Conservation (phyloP, 306 rosid genomes). For the Senna tora region DNA sequence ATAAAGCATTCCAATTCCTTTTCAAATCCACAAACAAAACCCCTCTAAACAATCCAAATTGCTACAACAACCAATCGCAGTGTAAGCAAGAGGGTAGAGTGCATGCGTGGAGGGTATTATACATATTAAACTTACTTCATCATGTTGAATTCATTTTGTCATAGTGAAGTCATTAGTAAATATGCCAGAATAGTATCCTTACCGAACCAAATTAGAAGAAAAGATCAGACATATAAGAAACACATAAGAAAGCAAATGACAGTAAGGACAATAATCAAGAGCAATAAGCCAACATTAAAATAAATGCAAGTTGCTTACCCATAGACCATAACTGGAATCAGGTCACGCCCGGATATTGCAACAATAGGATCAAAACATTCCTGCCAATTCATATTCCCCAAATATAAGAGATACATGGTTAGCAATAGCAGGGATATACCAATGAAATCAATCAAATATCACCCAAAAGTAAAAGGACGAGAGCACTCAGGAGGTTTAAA, state of each 20-base stretch:
- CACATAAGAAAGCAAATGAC: background rate
- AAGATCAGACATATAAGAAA: slow-evolving; percentile 19
- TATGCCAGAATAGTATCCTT: background rate
- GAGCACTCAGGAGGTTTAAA: background rate
- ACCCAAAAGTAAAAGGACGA: background rate
- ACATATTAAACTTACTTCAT: slow-evolving; percentile 14
- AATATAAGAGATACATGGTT: slow-evolving; percentile 27
- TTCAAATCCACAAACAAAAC: no score
- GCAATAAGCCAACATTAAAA: slow-evolving; percentile 10
- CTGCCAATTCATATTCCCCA: slow-evolving; percentile 54
- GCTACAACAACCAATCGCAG: background rate
- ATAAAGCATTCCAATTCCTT: no score
- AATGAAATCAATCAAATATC: slow-evolving; percentile 22
- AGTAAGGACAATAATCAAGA: background rate
- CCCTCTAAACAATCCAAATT: no score
- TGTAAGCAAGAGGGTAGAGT: background rate
- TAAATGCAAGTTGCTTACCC: slow-evolving; percentile 64
- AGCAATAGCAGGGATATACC: background rate
- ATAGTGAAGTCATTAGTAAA: slow-evolving; percentile 1
- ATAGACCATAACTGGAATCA: slow-evolving; percentile 98
- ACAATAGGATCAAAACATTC: slow-evolving; percentile 99
- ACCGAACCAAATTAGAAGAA: slow-evolving; percentile 8
- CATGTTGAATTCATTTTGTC: slow-evolving; percentile 23
- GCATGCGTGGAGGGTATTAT: background rate
- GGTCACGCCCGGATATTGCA: slow-evolving; percentile 92